Base-by-base conservation (phyloP, 495 filamentous ascomycete species). In the Copromyces sp. region DNA sequence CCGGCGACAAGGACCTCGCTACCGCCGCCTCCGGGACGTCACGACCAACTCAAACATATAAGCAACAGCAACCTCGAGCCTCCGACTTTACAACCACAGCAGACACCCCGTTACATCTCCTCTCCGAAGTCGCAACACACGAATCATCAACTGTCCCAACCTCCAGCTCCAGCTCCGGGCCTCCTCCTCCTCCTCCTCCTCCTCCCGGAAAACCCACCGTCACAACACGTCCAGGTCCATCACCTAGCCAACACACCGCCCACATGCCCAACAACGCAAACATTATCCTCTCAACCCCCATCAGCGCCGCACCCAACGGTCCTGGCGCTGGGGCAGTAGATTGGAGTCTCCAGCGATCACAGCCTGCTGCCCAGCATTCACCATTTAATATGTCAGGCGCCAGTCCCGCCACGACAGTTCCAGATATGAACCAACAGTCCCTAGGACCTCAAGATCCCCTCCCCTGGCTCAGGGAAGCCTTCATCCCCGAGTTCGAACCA, bases 61-160 rank as follows among this genome's bases (percentile, higher is more conserved):
- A 59, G 71, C 77, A 75, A 42, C 76, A 70, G n/a, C 74, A 77
- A 70, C 75, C 74, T 11, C 35, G 37, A 17, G 53, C 53, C 7
- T 65, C 53, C 29, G 72, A 72, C 70, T 81, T 77, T 47, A 72
- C 75, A 17, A 75, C 77, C 68, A 78, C 80, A 3, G 81, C 81
- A 20, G 87, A 86, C 73, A 89, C 87, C 0, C 88, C 87, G 0
- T 82, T 92, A 16, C 89, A 91, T 70, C 78, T 93, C 9, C 84
- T 93, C 17, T 91, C 90, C 71, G 90, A 91, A 77, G 86, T 92
- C 42, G 90, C 90, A 38, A 89, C 88, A 72, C 86, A 86, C 16
- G 85, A 90, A 47, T 81, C 82, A n/a, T 78, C 14, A 44, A 73
- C 69, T 47, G n/a, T 39, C 41, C 24, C 69, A n/a, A 68, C 59